Base-by-base conservation (phyloP, 2,329 filamentous ascomycete genomes). In the Diaporthe sp. region DNA sequence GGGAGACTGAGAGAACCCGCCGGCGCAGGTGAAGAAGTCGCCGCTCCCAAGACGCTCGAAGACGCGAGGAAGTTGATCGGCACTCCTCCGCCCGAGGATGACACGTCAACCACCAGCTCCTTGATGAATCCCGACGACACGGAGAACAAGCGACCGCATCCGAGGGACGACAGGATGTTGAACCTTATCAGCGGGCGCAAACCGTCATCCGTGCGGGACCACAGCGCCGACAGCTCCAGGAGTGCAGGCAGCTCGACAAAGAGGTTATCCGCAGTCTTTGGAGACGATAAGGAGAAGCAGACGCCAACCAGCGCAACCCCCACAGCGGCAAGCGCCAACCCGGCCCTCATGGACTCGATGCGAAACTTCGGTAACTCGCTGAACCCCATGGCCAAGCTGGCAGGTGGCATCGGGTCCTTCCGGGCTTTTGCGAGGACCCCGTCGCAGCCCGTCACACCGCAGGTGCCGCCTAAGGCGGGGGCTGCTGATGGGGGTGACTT, bases 11-110 rank as follows among this genome's bases (percentile, higher is more conserved):
- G 94, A 77, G 80, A 85, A 80, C 79, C 81, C 17, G 82, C 84
- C 2, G 84, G 85, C 39, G 83, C 85, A 8, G 84, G 85, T 31
- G 84, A 84, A 60, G 86, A 89, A 22, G 88, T 92, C 3, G 85
- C 91, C 9, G 89, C 98, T 0, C 97, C 97, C 1, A 96, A 95
- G 80, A 99, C 97, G 1, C 87, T 99, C 0, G 97, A 98, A 80
- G 97, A 99, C 81, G 97, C 96, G 22, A 90, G 95, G 63, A 96
- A 95, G 82, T 90, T 99, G 15, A 94, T 99, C 77, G 94, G 92
- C 80, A 94, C 94, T 1, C 92, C 93, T 49, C 87, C 91, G 20
- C 89, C 86, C 0, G 90, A 92, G 3, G 91, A 93, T 51, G 90
- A 91, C 74, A 88, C 82, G 77, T 91, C 90, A 12, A 85, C 89